Conservation (phyloP, 2,329 filamentous ascomycete species). For the Aquanectria penicillioides region DNA sequence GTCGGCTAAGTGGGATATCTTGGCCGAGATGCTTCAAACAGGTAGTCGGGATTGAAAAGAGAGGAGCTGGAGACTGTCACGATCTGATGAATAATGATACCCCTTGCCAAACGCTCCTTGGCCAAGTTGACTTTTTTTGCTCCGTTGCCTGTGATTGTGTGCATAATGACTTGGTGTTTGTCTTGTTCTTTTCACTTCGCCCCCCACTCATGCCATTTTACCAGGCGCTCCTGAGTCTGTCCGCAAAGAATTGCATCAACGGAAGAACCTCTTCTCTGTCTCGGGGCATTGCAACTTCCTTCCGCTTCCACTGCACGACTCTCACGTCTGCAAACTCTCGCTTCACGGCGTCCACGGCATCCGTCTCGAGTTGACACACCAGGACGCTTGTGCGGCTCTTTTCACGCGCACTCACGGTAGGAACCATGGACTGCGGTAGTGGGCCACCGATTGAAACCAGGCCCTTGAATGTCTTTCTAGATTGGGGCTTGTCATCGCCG, state of each 20-base stretch:
- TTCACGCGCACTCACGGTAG: conserved; percentile 53
- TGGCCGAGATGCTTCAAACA: conserved; percentile 82
- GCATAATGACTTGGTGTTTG: background rate
- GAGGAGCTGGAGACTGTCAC: conserved; percentile 25
- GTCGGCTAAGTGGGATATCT: conserved; percentile 76
- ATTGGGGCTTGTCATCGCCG: conserved; percentile 8
- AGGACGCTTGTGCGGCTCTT: conserved; percentile 73
- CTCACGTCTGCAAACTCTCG: conserved; percentile 73
- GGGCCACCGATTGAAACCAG: conserved; percentile 71
- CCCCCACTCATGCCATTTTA: background rate
- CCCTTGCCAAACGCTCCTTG: conserved; percentile 18
- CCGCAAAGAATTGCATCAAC: conserved; percentile 85
- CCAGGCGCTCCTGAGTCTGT: conserved; percentile 60
- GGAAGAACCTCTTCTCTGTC: conserved; percentile 87
- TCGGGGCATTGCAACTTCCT: conserved; percentile 83
- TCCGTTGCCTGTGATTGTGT: background rate
- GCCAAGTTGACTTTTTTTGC: conserved; percentile 3
- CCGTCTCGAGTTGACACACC: conserved; percentile 68
- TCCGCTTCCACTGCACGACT: conserved; percentile 74
- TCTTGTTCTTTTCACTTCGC: background rate
- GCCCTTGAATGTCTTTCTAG: conserved; percentile 57
- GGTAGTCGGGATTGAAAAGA: conserved; percentile 40
- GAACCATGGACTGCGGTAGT: conserved; percentile 63
- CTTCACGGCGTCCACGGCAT: conserved; percentile 71
- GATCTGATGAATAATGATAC: conserved; percentile 40